Conservation (phyloP, 1,139 yeast species). For the Suhomyces kunorum region DNA sequence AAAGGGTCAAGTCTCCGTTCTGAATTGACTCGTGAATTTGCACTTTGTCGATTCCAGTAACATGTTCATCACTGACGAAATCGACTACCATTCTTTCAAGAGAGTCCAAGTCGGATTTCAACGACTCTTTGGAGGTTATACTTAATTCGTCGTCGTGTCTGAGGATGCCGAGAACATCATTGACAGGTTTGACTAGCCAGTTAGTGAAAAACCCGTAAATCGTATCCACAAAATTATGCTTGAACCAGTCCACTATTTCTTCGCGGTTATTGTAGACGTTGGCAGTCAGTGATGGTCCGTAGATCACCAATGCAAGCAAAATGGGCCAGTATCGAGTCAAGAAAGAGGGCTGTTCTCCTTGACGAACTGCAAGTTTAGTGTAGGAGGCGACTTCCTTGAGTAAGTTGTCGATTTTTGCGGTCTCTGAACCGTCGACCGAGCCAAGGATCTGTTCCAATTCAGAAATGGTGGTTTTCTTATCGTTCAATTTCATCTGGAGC, state of each 20-base stretch:
- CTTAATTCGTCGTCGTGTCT: constrained; percentile 81
- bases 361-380: constrained; percentile 6
- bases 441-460: constrained; percentile 17
- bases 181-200: constrained; percentile 82
- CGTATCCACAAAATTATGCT: constrained; percentile 62
- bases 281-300: constrained; percentile 53
- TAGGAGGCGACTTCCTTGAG: constrained; percentile 14
- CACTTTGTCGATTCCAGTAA: constrained; percentile 23
- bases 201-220: constrained; percentile 66
- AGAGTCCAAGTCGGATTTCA: constrained; percentile 75
- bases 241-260: constrained; percentile 56
- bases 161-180: constrained; percentile 72
- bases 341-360: constrained; percentile 47
- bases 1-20: constrained; percentile 74
- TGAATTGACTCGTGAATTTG: constrained; percentile 47
- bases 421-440: constrained; percentile 11
- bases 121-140: constrained; percentile 75
- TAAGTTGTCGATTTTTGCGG: constrained; percentile 15
- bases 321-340: constrained; percentile 71
- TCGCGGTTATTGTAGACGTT: constrained; percentile 51
- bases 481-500: constrained; percentile 19
- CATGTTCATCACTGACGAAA: constrained; percentile 49
- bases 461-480: constrained; percentile 9
- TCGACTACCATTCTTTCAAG: constrained; percentile 86
- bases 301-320: constrained; percentile 36